Conservation (phyloP, 2,329 filamentous ascomycete genomes). For the Immersiporthe knoxdaviesiana region DNA sequence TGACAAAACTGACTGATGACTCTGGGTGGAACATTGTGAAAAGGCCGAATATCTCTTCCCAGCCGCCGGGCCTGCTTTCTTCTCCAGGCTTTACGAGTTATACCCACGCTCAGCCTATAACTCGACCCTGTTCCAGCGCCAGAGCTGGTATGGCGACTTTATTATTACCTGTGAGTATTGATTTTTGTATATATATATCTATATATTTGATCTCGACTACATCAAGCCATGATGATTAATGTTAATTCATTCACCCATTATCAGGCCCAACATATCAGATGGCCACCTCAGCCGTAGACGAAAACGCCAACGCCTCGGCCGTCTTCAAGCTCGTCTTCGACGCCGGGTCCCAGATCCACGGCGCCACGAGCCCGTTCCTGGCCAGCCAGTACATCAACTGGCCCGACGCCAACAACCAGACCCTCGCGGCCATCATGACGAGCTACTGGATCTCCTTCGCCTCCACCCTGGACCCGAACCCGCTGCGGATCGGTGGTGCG, state of each 20-base stretch:
- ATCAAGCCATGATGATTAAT: too few species aligned
- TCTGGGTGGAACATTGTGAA: neutral
- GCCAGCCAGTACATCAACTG: conserved; percentile 42
- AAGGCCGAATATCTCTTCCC: conserved; percentile 21
- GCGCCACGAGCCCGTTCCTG: conserved; percentile 37
- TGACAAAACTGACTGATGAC: conserved; percentile 4
- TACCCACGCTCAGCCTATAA: conserved; percentile 20
- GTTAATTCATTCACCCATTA: neutral
- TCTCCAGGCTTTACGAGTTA: conserved; percentile 21
- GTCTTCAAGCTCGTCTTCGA: conserved; percentile 41
- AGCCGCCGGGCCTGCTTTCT: conserved; percentile 16
- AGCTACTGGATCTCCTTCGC: conserved; percentile 56
- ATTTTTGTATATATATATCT: too few species aligned
- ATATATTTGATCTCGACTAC: too few species aligned
- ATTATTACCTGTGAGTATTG: conserved; percentile 20
- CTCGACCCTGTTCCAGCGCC: conserved; percentile 16
- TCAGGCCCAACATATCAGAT: conserved; percentile 21
- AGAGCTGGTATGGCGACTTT: conserved; percentile 23
- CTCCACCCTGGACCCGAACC: conserved; percentile 48
- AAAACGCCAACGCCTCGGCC: conserved; percentile 50
- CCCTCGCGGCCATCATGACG: conserved; percentile 50
- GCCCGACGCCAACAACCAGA: conserved; percentile 39
- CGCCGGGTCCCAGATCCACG: conserved; percentile 43
- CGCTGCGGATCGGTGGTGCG: conserved; percentile 37
- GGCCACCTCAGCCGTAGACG: conserved; percentile 31